A percentile compares a stretch with the other conserved stretches of the same genome.
Conservation (phyloP, 2,329 filamentous ascomycete species). For the Pseudogymnoascus sp. region DNA sequence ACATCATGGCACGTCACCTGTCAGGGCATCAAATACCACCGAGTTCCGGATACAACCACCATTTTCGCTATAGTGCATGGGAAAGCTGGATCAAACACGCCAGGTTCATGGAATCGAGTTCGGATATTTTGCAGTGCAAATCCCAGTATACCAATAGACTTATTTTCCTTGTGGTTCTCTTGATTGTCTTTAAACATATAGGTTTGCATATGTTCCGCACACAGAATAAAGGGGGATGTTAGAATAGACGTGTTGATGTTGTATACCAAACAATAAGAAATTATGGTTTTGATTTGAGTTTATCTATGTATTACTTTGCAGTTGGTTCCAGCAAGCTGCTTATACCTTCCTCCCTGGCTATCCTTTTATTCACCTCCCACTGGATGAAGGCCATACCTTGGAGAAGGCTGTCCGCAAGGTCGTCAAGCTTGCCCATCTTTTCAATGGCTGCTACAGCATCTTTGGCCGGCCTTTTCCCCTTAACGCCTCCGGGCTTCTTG, state of each 20-base stretch:
- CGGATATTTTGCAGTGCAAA: not conserved
- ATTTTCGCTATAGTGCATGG: not conserved
- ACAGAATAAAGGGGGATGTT: constrained; percentile 2
- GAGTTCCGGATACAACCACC: not conserved
- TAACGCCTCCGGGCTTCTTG: constrained; percentile 19
- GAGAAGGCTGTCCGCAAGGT: constrained; percentile 69
- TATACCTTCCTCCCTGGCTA: constrained; percentile 19
- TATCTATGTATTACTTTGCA: not conserved
- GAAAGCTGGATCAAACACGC: not conserved
- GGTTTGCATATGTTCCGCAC: not conserved
- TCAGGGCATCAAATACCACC: not conserved
- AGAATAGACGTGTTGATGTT: constrained; percentile 1
- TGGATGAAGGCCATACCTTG: constrained; percentile 69
- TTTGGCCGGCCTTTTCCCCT: constrained; percentile 20
- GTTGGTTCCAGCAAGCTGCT: not conserved
- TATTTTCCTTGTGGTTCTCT: constrained; percentile 1
- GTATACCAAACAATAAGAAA: constrained; percentile 7
- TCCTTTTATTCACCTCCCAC: constrained; percentile 56
- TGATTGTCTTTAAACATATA: not conserved
- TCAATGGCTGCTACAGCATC: constrained; percentile 21
- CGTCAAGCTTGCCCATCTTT: constrained; percentile 58
- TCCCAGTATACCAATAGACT: constrained; percentile 1
- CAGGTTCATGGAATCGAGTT: not conserved
- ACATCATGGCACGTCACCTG: not conserved
- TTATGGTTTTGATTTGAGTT: not conserved